Evolutionary conservation across 352 stramenopile species (phyloP).

Genomic region (Pseudoperonospora humuli): DNA sequence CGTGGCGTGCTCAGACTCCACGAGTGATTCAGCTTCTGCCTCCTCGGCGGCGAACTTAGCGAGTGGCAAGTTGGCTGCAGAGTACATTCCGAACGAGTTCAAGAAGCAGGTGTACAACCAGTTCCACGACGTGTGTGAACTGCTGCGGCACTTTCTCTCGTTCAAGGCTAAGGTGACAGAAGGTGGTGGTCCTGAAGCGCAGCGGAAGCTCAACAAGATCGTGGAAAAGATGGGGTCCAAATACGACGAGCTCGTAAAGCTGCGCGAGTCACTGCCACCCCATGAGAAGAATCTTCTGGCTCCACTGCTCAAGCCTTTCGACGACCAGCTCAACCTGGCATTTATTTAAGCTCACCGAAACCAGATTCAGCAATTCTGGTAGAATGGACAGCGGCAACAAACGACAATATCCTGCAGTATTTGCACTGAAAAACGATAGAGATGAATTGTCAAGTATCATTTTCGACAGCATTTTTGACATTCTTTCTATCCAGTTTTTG

Average conservation of each 20-base stretch:
- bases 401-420: not conserved
- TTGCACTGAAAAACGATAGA: too few relatives aligned
- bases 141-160: slow-evolving; percentile 76
- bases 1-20: slow-evolving; percentile 52
- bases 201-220: slow-evolving; percentile 77
- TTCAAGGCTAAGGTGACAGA: slow-evolving; percentile 69
- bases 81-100: slow-evolving; percentile 79
- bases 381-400: not conserved
- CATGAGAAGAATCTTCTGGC: slow-evolving; percentile 80
- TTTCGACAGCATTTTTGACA: not conserved
- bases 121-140: slow-evolving; percentile 78
- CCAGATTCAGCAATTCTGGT: not conserved
- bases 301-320: slow-evolving; percentile 76
- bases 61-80: slow-evolving; percentile 47
- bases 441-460: slow-evolving; percentile 1
- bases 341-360: slow-evolving; percentile 56
- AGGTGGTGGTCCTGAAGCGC: slow-evolving; percentile 41
- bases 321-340: slow-evolving; percentile 82
- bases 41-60: slow-evolving; percentile 43
- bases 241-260: slow-evolving; percentile 80
- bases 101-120: slow-evolving; percentile 84
- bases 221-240: slow-evolving; percentile 84
- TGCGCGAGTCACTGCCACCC: slow-evolving; percentile 68
- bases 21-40: slow-evolving; percentile 41
- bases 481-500: not conserved